Evolutionary conservation across 2,329 filamentous ascomycete species (phyloP), one percentile per base, ranked within the genome.

Genomic region (Colletotrichum sansevieriae): DNA sequence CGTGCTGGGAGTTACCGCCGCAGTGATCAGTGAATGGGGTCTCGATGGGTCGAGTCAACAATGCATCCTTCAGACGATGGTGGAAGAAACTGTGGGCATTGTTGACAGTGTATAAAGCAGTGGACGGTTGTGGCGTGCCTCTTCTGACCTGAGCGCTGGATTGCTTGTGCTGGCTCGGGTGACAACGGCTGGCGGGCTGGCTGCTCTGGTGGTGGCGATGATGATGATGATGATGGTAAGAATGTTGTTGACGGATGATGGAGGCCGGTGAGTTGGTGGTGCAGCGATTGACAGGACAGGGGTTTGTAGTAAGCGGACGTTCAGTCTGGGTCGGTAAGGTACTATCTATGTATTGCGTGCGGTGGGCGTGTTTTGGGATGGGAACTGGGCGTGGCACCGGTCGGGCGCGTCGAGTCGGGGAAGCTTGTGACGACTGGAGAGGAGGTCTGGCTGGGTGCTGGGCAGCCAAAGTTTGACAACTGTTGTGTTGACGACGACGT

Each of bases 61-160:
- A 66, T 55, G 63, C 66, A 69, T 66, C 62, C 63, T 66, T 69
- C 55, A 69, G 56, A 51, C 51, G 49, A 61, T 13, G 43, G 54
- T 18, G 62, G 22, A 22, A 37, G 12, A 8, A 39, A 55, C 18
- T 60, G 56, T 33, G 33, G 46, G 55, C 66, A 69, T 69, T 66
- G 66, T 66, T 43, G 12, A 33, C 9, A 10, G 56, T 15, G 41
- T 18, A 29, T 39, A 6, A n/a, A n/a, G 35, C 51, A 46, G 33
- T 18, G 44, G n/a, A 51, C 10, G 6, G 22, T 20, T 11, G 37
- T 35, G 43, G 56, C 43, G 49, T 43, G 41, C 13, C 15, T 44
- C 29, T 11, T 55, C 58, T n/a, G 20, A 22, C 13, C 15, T 43
- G 22, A n/a, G 13, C 15, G 33, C 13, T 15, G 22, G 43, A 41